Percentiles rank a stretch among this genome's conserved stretches.
These are phyloP conservation scores for Fistulinella prunicolor DNA, from an alignment of 768 basidiomycete species.

Conservation along the genomic window DNA sequence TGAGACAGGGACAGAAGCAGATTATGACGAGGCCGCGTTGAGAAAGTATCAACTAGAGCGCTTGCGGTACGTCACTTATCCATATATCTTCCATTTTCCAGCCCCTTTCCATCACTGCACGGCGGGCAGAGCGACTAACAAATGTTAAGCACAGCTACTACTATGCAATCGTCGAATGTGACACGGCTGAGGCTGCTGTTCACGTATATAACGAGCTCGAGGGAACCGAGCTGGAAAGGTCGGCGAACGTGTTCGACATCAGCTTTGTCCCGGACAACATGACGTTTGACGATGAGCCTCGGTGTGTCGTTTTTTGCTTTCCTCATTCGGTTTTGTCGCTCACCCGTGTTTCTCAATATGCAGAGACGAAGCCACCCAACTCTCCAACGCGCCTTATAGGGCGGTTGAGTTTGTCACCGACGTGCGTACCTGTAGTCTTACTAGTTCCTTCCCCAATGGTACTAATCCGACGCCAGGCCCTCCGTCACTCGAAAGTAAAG, in stretches of 20 bases:
- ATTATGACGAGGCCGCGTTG: slow-evolving; percentile 86
- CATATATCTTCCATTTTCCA: not conserved
- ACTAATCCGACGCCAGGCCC: slow-evolving; percentile 54
- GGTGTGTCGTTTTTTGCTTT: slow-evolving; percentile 41
- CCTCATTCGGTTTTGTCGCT: not conserved
- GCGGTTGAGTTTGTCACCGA: slow-evolving; percentile 90
- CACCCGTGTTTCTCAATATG: not conserved
- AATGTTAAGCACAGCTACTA: slow-evolving; percentile 64
- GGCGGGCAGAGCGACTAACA: slow-evolving; percentile 1
- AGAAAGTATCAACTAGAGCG: slow-evolving; percentile 92
- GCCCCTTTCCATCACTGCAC: not conserved
- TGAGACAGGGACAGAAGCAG: slow-evolving; percentile 65
- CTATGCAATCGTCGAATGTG: slow-evolving; percentile 92
- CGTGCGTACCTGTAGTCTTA: slow-evolving; percentile 44
- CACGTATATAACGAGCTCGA: slow-evolving; percentile 86
- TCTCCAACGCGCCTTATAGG: slow-evolving; percentile 57
- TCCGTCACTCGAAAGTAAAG: slow-evolving; percentile 97
- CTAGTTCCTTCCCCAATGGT: not conserved
- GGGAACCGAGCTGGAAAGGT: slow-evolving; percentile 93
- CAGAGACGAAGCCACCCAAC: slow-evolving; percentile 84
- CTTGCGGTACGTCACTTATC: slow-evolving; percentile 58
- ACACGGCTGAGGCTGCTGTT: slow-evolving; percentile 68
- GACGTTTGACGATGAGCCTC: slow-evolving; percentile 73
- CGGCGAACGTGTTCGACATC: slow-evolving; percentile 93
- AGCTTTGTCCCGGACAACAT: slow-evolving; percentile 92